Evolutionary conservation across 2,329 filamentous ascomycete genomes (phyloP).

Genomic region (Bipolaris oryzae): DNA sequence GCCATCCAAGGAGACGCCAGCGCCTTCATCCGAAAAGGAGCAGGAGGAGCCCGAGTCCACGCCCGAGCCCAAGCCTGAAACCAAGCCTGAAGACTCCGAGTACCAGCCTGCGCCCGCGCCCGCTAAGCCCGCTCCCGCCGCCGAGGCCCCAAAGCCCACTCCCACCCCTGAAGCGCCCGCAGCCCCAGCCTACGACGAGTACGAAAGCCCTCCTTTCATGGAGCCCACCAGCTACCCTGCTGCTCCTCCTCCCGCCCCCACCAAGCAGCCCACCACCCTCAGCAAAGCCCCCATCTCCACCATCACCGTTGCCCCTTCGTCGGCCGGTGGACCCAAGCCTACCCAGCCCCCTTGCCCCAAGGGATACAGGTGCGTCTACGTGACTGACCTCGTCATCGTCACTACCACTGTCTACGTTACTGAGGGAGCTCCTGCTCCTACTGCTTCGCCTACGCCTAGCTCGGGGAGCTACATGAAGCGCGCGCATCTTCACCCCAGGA

Average conservation of each 20-base stretch:
- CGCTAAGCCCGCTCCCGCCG: neutral
- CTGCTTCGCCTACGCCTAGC: constrained; percentile 5
- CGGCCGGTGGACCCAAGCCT: constrained; percentile 27
- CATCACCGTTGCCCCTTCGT: constrained; percentile 22
- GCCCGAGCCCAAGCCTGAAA: neutral
- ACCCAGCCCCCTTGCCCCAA: constrained; percentile 27
- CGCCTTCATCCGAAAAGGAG: constrained; percentile 2
- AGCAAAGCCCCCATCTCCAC: constrained; percentile 14
- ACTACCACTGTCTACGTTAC: constrained; percentile 39
- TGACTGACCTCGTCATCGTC: constrained; percentile 29
- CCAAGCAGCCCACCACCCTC: constrained; percentile 1
- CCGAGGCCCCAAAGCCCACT: constrained; percentile 4
- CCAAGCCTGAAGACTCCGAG: too few species aligned
- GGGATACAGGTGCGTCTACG: constrained; percentile 33
- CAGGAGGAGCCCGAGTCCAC: constrained; percentile 1
- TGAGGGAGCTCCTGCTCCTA: neutral
- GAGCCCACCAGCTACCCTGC: neutral
- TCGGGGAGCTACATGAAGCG: constrained; percentile 22
- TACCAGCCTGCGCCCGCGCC: neutral
- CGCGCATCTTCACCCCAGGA: neutral
- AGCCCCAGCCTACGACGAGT: constrained; percentile 19
- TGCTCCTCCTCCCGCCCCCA: constrained; percentile 3
- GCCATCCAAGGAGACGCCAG: constrained; percentile 23
- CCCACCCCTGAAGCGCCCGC: constrained; percentile 11
- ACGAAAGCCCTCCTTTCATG: constrained; percentile 12